phyloP scores from a whole-genome alignment of 202 grass and related monocot species.

The Hordeum pubiflorum region DNA sequence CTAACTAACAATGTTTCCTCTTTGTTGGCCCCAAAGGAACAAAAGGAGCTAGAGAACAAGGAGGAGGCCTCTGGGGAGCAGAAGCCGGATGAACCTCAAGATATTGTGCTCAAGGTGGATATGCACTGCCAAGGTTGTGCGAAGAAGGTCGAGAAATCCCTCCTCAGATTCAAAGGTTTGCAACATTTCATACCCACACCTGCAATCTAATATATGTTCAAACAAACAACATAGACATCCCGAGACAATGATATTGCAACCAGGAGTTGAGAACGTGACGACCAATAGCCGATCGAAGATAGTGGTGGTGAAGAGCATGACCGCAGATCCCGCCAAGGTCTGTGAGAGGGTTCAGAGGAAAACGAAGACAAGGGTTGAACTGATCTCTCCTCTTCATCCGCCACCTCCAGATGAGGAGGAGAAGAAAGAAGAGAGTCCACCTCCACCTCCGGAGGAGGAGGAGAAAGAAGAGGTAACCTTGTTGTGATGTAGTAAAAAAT shows the following conservation, averaged over 20 bases:
- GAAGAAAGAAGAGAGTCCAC: slow-evolving; percentile 38
- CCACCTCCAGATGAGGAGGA: slow-evolving; percentile 24
- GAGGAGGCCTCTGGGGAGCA: slow-evolving; percentile 15
- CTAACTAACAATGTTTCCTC: no score
- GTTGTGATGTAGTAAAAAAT: background rate
- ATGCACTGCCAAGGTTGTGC: slow-evolving; percentile 71
- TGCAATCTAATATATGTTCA: background rate
- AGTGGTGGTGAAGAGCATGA: slow-evolving; percentile 55
- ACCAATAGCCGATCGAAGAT: slow-evolving; percentile 50
- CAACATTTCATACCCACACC: background rate
- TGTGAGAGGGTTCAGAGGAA: slow-evolving; percentile 67
- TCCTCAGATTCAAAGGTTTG: slow-evolving; percentile 47
- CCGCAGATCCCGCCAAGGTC: slow-evolving; percentile 40
- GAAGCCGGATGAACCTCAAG: slow-evolving; percentile 30
- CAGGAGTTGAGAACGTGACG: slow-evolving; percentile 60
- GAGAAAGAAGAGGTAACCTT: slow-evolving; percentile 48
- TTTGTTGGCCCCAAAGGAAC: no score
- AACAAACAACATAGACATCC: background rate
- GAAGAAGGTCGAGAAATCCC: slow-evolving; percentile 51
- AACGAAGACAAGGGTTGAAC: slow-evolving; percentile 54
- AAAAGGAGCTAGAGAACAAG: no score
- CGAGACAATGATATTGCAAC: background rate
- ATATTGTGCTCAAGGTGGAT: slow-evolving; percentile 63
- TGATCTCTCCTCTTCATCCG: slow-evolving; percentile 49
- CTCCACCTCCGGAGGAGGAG: slow-evolving; percentile 28